These are phyloP conservation scores for Abortiporus biennis DNA, from an alignment of 1,284 basidiomycete species.

Conservation along the genomic window DNA sequence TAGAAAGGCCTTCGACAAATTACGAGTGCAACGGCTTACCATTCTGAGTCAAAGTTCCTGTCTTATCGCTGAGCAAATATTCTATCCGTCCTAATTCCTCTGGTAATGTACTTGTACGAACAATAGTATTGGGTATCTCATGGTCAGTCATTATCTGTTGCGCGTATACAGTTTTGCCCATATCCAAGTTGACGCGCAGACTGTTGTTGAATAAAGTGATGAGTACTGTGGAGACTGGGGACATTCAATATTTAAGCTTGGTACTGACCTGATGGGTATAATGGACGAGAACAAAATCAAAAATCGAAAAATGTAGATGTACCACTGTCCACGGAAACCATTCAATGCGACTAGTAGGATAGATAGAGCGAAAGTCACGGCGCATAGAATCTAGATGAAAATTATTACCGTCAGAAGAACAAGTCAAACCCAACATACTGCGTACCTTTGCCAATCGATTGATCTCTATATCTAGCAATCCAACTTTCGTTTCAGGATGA, in stretches of 20 bases:
- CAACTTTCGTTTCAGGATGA: slow-evolving; percentile 93
- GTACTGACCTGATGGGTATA: slow-evolving; percentile 90
- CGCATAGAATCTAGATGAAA: slow-evolving; percentile 77
- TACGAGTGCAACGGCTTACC: slow-evolving; percentile 41
- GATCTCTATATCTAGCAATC: slow-evolving; percentile 90
- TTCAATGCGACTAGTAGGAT: slow-evolving; percentile 92
- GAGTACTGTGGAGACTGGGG: background rate
- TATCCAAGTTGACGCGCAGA: slow-evolving; percentile 96
- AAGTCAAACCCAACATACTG: background rate
- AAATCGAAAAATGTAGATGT: slow-evolving; percentile 95
- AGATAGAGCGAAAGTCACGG: slow-evolving; percentile 90
- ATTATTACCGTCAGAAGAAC: background rate
- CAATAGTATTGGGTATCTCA: slow-evolving; percentile 94
- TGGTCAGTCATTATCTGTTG: slow-evolving; percentile 90
- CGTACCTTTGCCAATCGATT: slow-evolving; percentile 90
- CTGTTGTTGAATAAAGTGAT: slow-evolving; percentile 34
- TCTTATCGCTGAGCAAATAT: slow-evolving; percentile 96
- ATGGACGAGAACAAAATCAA: slow-evolving; percentile 98
- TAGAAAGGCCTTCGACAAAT: background rate
- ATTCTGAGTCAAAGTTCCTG: slow-evolving; percentile 96
- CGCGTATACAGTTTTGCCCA: slow-evolving; percentile 99
- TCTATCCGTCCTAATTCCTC: slow-evolving; percentile 97
- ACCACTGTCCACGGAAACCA: slow-evolving; percentile 95
- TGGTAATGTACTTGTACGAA: slow-evolving; percentile 93
- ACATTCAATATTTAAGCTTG: too few species aligned